These are phyloP conservation scores for Plantago major DNA, from an alignment of 257 asterid species.

Conservation along the genomic window DNA sequence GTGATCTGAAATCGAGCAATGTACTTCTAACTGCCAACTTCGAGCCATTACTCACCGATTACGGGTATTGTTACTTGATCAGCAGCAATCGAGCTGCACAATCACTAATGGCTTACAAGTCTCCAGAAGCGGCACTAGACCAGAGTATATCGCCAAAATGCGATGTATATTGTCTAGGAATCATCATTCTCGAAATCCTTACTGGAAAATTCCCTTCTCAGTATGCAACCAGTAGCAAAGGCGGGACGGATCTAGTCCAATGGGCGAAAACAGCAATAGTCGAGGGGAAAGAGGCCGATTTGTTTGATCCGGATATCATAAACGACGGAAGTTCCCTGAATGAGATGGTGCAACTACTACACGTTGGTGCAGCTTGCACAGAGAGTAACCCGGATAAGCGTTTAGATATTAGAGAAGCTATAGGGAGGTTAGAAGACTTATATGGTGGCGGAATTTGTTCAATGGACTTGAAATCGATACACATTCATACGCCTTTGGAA, in stretches of 20 bases:
- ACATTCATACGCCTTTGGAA: constrained; percentile 18
- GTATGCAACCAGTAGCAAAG: constrained; percentile 40
- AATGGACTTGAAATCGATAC: constrained; percentile 15
- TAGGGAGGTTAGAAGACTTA: constrained; percentile 48
- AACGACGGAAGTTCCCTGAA: constrained; percentile 1
- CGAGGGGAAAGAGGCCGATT: constrained; percentile 44
- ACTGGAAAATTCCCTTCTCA: constrained; percentile 64
- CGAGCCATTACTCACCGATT: constrained; percentile 65
- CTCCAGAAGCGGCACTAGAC: constrained; percentile 55
- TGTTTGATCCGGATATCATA: constrained; percentile 48
- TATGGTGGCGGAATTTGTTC: constrained; percentile 17
- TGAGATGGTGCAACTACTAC: constrained; percentile 46
- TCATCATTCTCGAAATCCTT: constrained; percentile 68
- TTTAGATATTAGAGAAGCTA: constrained; percentile 45
- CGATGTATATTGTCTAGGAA: constrained; percentile 65
- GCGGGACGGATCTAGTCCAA: constrained; percentile 55
- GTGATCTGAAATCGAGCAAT: constrained; percentile 77
- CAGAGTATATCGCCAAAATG: constrained; percentile 52
- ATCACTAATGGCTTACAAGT: constrained; percentile 48
- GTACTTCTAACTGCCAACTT: constrained; percentile 43
- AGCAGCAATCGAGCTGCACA: constrained; percentile 38
- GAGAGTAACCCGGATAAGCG: constrained; percentile 48
- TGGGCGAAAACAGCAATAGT: constrained; percentile 51
- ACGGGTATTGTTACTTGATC: constrained; percentile 44
- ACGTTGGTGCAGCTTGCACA: constrained; percentile 55